Conservation (phyloP, 2,329 filamentous ascomycete species). For the Cyphellophora attinorum region DNA sequence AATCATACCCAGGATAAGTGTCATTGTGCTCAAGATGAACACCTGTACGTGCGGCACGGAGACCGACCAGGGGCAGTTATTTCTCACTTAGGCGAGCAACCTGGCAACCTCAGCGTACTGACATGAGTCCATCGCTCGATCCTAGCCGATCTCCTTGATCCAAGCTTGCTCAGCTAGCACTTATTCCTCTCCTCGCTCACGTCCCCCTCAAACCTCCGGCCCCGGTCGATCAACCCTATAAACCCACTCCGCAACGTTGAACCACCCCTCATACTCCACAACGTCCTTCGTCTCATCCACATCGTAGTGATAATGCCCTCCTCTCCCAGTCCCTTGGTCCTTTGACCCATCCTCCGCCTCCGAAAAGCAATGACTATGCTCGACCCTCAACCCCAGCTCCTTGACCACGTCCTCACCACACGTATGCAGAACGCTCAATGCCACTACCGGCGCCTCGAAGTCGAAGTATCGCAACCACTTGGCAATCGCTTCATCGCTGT, state of each 20-base stretch:
- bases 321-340: constrained; percentile 16
- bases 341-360: constrained; percentile 8
- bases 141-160: no score
- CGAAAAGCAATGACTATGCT: constrained; percentile 40
- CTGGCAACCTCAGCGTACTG: no score
- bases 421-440: constrained; percentile 34
- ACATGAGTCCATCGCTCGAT: no score
- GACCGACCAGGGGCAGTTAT: no score
- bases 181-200: no score
- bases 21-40: no score
- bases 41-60: no score
- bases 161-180: no score
- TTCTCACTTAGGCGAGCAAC: no score
- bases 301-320: constrained; percentile 38
- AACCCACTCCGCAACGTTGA: constrained; percentile 32
- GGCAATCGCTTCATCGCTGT: constrained; percentile 23
- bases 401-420: constrained; percentile 29
- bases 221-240: constrained; percentile 29
- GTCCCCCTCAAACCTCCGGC: no score
- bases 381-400: constrained; percentile 31
- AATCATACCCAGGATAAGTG: no score
- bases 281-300: constrained; percentile 22
- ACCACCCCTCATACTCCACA: constrained; percentile 39
- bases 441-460: constrained; percentile 25
- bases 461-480: constrained; percentile 35